Conservation (phyloP, 306 rosid genomes). For the Vigna mungo region DNA sequence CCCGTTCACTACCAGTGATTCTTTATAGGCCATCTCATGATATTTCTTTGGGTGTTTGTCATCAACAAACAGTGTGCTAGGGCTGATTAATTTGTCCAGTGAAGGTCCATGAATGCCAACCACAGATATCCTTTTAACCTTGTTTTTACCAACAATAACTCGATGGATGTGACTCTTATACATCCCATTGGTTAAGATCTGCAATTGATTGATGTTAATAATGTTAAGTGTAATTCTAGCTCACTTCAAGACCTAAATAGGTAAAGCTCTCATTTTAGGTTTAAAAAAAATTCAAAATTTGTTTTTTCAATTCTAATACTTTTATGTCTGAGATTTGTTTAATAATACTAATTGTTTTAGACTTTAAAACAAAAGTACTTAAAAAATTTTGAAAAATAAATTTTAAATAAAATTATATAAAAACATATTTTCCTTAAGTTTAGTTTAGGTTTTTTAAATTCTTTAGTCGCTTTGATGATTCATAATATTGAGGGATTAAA, state of each 20-base stretch:
- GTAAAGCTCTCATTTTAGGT: too few relatives aligned
- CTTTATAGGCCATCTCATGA: conserved; percentile 49
- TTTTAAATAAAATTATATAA: too few relatives aligned
- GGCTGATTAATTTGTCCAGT: conserved; percentile 45
- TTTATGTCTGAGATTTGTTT: too few relatives aligned
- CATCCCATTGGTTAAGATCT: conserved; percentile 59
- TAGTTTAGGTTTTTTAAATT: too few relatives aligned
- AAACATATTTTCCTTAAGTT: too few relatives aligned
- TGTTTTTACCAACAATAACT: conserved; percentile 52
- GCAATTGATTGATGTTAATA: not conserved
- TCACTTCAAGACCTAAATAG: too few relatives aligned
- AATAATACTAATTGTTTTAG: too few relatives aligned
- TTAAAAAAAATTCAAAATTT: too few relatives aligned
- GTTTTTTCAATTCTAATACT: too few relatives aligned
- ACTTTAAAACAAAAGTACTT: too few relatives aligned
- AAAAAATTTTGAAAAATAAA: too few relatives aligned
- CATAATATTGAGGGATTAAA: not conserved
- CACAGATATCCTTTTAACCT: conserved; percentile 52
- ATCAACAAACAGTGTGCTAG: conserved; percentile 48
- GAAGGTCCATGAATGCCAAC: conserved; percentile 62
- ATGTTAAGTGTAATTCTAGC: not conserved
- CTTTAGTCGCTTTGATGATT: too few relatives aligned
- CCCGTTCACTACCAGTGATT: conserved; percentile 49
- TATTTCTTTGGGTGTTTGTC: conserved; percentile 47
- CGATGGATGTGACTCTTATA: conserved; percentile 59